A percentile compares a stretch with the other conserved stretches of the same genome.
Conservation (phyloP, 2,329 filamentous ascomycete species). For the Penicillium fuscoglaucum region DNA sequence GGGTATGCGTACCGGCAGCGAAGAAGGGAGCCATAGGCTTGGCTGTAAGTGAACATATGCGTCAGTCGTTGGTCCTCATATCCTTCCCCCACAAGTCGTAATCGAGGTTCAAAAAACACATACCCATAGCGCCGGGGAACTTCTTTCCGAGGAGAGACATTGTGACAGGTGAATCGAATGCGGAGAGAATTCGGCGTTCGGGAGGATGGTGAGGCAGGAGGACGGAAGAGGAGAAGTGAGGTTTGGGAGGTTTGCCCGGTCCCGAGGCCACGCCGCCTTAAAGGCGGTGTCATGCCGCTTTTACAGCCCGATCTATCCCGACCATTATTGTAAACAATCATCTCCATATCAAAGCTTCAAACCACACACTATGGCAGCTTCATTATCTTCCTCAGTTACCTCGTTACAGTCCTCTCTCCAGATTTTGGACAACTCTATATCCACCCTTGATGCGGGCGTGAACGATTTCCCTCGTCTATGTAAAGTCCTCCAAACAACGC, state of each 20-base stretch:
- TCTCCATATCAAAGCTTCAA: not conserved
- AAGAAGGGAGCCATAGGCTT: constrained; percentile 92
- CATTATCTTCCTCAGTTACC: constrained; percentile 61
- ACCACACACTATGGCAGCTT: constrained; percentile 37
- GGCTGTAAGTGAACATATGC: constrained; percentile 56
- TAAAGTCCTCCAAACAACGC: constrained; percentile 63
- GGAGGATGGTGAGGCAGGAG: constrained; percentile 32
- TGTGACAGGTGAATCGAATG: constrained; percentile 49
- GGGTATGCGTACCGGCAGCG: constrained; percentile 73
- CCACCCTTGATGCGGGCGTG: constrained; percentile 62
- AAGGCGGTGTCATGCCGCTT: constrained; percentile 31
- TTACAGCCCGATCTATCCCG: constrained; percentile 26
- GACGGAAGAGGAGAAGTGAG: constrained; percentile 35
- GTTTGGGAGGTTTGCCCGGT: constrained; percentile 42
- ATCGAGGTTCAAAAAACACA: constrained; percentile 43
- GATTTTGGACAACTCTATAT: constrained; percentile 63
- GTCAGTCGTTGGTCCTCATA: constrained; percentile 33
- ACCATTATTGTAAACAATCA: constrained; percentile 30
- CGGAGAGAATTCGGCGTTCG: constrained; percentile 29
- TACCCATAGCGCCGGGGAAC: constrained; percentile 76
- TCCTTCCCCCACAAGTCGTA: not conserved
- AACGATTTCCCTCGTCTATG: constrained; percentile 63
- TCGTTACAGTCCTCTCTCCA: constrained; percentile 63
- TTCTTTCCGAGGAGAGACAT: constrained; percentile 84
- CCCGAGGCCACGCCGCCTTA: constrained; percentile 29